Conservation (phyloP, 2,329 filamentous ascomycete genomes). For the Xylaria digitata region DNA sequence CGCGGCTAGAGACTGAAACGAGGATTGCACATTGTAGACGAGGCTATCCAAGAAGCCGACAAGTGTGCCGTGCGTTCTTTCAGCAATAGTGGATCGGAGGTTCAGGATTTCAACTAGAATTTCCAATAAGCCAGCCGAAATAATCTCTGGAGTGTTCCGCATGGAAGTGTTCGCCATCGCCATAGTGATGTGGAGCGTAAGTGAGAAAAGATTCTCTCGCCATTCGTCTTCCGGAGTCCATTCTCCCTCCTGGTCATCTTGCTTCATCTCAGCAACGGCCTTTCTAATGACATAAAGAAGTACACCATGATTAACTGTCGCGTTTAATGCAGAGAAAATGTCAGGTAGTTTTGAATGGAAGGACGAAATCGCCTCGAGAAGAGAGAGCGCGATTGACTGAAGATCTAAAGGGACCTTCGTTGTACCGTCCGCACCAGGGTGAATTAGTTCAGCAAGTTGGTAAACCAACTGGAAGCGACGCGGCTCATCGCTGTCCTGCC, state of each 20-base stretch:
- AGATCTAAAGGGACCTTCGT: constrained; percentile 76
- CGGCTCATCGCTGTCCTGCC: constrained; percentile 89
- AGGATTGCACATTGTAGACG: constrained; percentile 85
- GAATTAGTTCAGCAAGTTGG: constrained; percentile 91
- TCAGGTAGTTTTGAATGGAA: constrained; percentile 82
- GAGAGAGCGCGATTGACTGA: constrained; percentile 83
- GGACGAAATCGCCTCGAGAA: constrained; percentile 86
- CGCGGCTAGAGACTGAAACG: constrained; percentile 83
- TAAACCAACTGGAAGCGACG: constrained; percentile 89
- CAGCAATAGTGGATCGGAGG: constrained; percentile 82
- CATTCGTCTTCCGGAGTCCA: constrained; percentile 83
- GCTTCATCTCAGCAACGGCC: constrained; percentile 83
- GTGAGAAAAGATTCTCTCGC: constrained; percentile 89
- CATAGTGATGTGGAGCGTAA: constrained; percentile 83
- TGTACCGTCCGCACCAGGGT: constrained; percentile 79
- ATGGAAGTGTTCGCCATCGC: constrained; percentile 65
- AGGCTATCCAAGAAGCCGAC: constrained; percentile 89
- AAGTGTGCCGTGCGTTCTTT: constrained; percentile 84
- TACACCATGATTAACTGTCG: constrained; percentile 95
- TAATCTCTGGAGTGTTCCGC: constrained; percentile 71
- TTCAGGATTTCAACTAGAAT: constrained; percentile 90
- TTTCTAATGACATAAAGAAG: constrained; percentile 93
- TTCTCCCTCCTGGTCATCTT: constrained; percentile 66
- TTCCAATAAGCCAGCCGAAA: constrained; percentile 88
- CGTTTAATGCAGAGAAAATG: constrained; percentile 89